Base-by-base conservation (phyloP, 345 rosid species). In the Aethionema arabicum region DNA sequence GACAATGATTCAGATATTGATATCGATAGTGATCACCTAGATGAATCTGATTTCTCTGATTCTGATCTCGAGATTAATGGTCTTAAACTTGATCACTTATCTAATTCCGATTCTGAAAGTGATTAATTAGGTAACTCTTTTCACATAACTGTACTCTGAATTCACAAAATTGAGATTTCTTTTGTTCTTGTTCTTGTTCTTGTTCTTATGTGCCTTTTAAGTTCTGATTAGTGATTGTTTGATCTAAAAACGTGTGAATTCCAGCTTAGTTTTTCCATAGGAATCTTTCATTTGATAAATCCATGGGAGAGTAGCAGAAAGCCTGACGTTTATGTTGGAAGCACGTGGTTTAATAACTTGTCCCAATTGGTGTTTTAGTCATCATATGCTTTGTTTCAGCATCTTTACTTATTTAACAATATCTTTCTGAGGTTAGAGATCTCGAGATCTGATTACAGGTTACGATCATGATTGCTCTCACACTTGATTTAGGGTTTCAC, bases 331-430 rank as follows among this genome's bases (percentile, higher is more conserved):
- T 35, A 11, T 59, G 61, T 52, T 59, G 48, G 61, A 38, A 29
- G 32, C 72, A 68, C 72, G 38, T 68, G 72, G 61, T 68, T 60
- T 60, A 54, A 52, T 68, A 15, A 43, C 53, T 52, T 68, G 13
- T 59, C 61, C 66, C 48, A 43, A 52, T 35, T 52, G 61, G 37
- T 59, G 47, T 59, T 52, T 21, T 52, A 68, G 49, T 48, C 32
- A 51, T 52, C 60, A 29, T 44, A 33, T 42, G 47, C 60, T 29
- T 52, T 67, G 53, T 67, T 52, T 45, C 11, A 51, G 21, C 52
- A 59, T 59, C 40, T 30, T 42, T 15, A 3, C 4, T 1, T 4
- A 15, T 11, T 27, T 47, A 38, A 36, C 50, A 49, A 4, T 58
- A 21, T 35, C 52, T 41, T 11, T 43, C 43, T 31, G 10, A 44